Percentiles rank a stretch among this genome's conserved stretches.
These are phyloP conservation scores for Penicillium brasilianum DNA, from an alignment of 2,329 filamentous ascomycete species.

Conservation along the genomic window DNA sequence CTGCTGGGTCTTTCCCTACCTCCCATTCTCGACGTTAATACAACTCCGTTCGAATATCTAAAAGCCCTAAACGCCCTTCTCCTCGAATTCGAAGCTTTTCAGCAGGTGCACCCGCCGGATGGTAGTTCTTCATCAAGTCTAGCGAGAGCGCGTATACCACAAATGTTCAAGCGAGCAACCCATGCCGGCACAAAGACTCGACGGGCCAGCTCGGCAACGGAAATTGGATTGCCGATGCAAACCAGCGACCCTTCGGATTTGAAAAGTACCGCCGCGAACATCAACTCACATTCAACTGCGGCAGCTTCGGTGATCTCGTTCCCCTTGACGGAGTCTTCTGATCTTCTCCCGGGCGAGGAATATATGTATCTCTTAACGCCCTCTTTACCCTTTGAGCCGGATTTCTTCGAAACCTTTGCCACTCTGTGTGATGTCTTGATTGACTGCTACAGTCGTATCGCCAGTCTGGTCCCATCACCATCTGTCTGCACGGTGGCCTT, in stretches of 20 bases:
- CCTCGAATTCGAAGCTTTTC: constrained; percentile 91
- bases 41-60: constrained; percentile 81
- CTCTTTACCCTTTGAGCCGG: constrained; percentile 89
- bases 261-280: constrained; percentile 50
- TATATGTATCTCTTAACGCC: constrained; percentile 91
- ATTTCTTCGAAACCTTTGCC: constrained; percentile 95
- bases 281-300: constrained; percentile 44
- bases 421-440: constrained; percentile 95
- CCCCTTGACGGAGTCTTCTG: constrained; percentile 57
- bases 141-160: constrained; percentile 76
- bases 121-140: constrained; percentile 71
- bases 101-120: constrained; percentile 80
- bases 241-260: constrained; percentile 54
- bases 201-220: constrained; percentile 63
- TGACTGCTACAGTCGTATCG: constrained; percentile 82
- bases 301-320: constrained; percentile 48
- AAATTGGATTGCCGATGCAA: constrained; percentile 62
- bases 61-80: constrained; percentile 83
- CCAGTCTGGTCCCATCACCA: constrained; percentile 75
- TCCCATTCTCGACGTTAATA: constrained; percentile 81
- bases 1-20: constrained; percentile 91
- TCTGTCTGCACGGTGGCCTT: constrained; percentile 72
- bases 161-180: constrained; percentile 75
- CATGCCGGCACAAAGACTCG: constrained; percentile 62
- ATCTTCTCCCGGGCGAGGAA: constrained; percentile 79